Evolutionary conservation across 148 eudicot species (phyloP).

Genomic region (Camellia sinensis): DNA sequence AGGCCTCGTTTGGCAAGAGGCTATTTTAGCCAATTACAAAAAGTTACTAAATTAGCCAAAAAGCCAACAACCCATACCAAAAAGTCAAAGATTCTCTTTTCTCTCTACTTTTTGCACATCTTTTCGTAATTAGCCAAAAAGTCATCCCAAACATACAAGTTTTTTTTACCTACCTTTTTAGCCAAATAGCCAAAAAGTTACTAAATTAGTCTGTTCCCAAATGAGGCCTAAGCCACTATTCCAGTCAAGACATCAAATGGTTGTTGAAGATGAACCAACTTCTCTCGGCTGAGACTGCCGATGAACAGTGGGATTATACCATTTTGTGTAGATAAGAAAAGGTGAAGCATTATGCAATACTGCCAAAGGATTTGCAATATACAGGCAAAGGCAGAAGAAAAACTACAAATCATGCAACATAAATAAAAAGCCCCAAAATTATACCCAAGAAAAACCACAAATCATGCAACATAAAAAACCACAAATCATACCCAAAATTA

Average conservation of each 20-base stretch:
- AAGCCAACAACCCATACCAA: too few species aligned
- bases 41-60: too few species aligned
- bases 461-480: background rate
- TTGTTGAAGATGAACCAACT: slow-evolving; percentile 27
- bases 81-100: too few species aligned
- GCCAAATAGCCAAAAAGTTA: too few species aligned
- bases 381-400: background rate
- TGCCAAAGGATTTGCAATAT: slow-evolving; percentile 12
- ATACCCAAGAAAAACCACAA: slow-evolving; percentile 30
- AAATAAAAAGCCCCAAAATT: background rate
- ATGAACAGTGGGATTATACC: slow-evolving; percentile 50
- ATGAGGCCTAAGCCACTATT: slow-evolving; percentile 28
- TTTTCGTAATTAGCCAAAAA: too few species aligned
- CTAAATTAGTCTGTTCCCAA: too few species aligned
- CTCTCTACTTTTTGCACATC: too few species aligned
- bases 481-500: slow-evolving; percentile 14
- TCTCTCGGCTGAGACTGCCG: slow-evolving; percentile 22
- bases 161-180: too few species aligned
- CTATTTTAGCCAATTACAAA: too few species aligned
- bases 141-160: too few species aligned
- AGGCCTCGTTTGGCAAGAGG: too few species aligned
- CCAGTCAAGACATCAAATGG: slow-evolving; percentile 25
- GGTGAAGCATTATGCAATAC: slow-evolving; percentile 51
- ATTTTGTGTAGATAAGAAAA: slow-evolving; percentile 46
- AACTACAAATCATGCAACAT: background rate